phyloP scores from a whole-genome alignment of 352 stramenopile genomes.

The Aphanomyces astaci region DNA sequence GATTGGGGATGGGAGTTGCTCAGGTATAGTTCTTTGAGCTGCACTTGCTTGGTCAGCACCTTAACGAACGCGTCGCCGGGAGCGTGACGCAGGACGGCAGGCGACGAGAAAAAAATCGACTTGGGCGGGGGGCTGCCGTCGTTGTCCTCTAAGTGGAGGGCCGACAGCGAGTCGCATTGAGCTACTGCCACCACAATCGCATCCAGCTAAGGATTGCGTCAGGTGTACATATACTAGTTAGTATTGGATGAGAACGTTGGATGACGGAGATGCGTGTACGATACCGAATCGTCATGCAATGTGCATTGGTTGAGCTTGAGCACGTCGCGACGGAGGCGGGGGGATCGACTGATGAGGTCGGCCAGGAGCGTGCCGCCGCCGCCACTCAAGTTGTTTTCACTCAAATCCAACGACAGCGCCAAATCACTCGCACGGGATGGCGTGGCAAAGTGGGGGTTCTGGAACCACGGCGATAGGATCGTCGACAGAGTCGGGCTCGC shows the following conservation, averaged over 20 bases:
- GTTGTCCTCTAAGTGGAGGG: slow-evolving; percentile 64
- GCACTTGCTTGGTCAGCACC: slow-evolving; percentile 35
- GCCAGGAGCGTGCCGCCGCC: slow-evolving; percentile 40
- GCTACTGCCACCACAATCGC: slow-evolving; percentile 53
- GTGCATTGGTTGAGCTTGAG: slow-evolving; percentile 48
- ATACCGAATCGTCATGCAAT: slow-evolving; percentile 54
- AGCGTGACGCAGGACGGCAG: slow-evolving; percentile 32
- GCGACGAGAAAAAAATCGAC: slow-evolving; percentile 22
- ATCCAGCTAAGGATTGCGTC: slow-evolving; percentile 33
- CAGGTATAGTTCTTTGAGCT: slow-evolving; percentile 49
- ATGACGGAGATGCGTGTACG: slow-evolving; percentile 4
- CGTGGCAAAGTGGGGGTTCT: slow-evolving; percentile 35
- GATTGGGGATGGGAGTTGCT: slow-evolving; percentile 34
- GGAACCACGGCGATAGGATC: slow-evolving; percentile 59
- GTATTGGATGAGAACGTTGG: not conserved
- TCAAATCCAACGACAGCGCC: slow-evolving; percentile 42
- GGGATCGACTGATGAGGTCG: slow-evolving; percentile 33
- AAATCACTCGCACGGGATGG: not conserved
- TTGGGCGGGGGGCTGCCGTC: slow-evolving; percentile 23
- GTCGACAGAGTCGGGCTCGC: slow-evolving; percentile 30
- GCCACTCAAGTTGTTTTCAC: slow-evolving; percentile 63
- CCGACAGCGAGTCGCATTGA: slow-evolving; percentile 40
- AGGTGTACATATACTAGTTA: too few relatives aligned
- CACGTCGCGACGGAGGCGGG: slow-evolving; percentile 33
- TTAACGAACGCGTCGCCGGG: slow-evolving; percentile 38